These are phyloP conservation scores for Warburgia ugandensis DNA, from an alignment of 164 flowering plant species.

Conservation along the genomic window DNA sequence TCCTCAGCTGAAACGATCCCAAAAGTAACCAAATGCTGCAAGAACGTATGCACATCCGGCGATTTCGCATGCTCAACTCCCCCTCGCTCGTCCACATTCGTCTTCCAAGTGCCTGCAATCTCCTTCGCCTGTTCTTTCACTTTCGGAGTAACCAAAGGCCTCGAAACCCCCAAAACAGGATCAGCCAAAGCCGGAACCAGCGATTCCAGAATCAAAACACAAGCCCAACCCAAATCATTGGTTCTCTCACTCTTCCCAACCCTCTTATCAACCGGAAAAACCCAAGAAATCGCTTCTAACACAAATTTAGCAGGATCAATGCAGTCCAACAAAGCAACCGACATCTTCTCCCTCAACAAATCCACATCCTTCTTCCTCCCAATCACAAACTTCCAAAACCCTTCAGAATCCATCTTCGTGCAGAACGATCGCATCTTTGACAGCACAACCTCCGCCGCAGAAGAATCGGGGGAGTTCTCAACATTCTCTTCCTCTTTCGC, in stretches of 20 bases:
- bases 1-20: slow-evolving; percentile 79
- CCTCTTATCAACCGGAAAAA: slow-evolving; percentile 81
- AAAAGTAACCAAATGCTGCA: slow-evolving; percentile 89
- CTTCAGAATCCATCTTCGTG: slow-evolving; percentile 46
- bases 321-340: slow-evolving; percentile 55
- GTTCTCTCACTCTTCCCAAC: slow-evolving; percentile 30
- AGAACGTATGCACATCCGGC: slow-evolving; percentile 86
- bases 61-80: slow-evolving; percentile 94
- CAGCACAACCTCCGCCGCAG: slow-evolving; percentile 29
- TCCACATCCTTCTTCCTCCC: slow-evolving; percentile 79
- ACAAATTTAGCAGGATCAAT: slow-evolving; percentile 86
- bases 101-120: slow-evolving; percentile 85
- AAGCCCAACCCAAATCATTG: slow-evolving; percentile 92
- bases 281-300: slow-evolving; percentile 79
- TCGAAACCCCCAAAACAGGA: slow-evolving; percentile 71
- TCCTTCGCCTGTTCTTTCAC: slow-evolving; percentile 59
- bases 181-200: slow-evolving; percentile 81
- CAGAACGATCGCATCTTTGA: slow-evolving; percentile 45
- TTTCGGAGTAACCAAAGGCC: slow-evolving; percentile 79
- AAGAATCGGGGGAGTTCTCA: slow-evolving; percentile 16
- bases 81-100: slow-evolving; percentile 75
- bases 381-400: slow-evolving; percentile 68
- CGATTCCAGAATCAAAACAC: slow-evolving; percentile 74
- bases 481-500: slow-evolving; percentile 27
- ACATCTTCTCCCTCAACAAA: slow-evolving; percentile 36